A percentile compares a stretch with the other conserved stretches of the same genome.
These are phyloP conservation scores for Fusarium gaditjirri DNA, from an alignment of 2,329 filamentous ascomycete species.

Conservation along the genomic window DNA sequence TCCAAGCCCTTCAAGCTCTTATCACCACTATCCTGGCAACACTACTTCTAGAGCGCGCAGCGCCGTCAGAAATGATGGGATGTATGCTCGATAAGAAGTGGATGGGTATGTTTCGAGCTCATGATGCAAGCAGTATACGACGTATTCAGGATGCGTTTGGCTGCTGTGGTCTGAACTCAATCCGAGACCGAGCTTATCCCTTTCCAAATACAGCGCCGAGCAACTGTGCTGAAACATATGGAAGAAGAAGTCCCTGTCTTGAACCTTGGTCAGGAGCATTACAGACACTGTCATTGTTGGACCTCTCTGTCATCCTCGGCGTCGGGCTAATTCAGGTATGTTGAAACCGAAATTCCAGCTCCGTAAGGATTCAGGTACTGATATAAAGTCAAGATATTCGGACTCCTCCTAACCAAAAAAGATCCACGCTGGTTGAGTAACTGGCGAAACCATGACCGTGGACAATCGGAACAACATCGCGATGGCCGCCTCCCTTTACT, in stretches of 20 bases:
- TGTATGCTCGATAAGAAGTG: slow-evolving; percentile 69
- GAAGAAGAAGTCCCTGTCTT: slow-evolving; percentile 60
- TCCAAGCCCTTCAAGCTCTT: slow-evolving; percentile 57
- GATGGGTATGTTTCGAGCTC: slow-evolving; percentile 62
- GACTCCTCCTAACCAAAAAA: slow-evolving; percentile 47
- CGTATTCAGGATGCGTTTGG: slow-evolving; percentile 72
- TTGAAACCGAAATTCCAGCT: not conserved
- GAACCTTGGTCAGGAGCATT: slow-evolving; percentile 67
- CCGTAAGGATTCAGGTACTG: not conserved
- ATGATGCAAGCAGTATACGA: slow-evolving; percentile 62
- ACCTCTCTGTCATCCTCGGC: slow-evolving; percentile 64
- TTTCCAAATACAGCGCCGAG: slow-evolving; percentile 55
- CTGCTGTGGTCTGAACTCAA: slow-evolving; percentile 72
- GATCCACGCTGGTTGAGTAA: slow-evolving; percentile 47
- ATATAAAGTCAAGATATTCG: slow-evolving; percentile 42
- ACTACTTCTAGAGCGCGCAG: slow-evolving; percentile 51
- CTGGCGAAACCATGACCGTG: slow-evolving; percentile 27
- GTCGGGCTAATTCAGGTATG: slow-evolving; percentile 68
- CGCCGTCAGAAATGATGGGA: slow-evolving; percentile 49
- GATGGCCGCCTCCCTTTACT: slow-evolving; percentile 43
- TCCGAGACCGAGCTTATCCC: slow-evolving; percentile 71
- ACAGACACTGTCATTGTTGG: slow-evolving; percentile 62
- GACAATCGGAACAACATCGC: slow-evolving; percentile 4
- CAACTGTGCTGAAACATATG: slow-evolving; percentile 59
- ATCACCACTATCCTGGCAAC: slow-evolving; percentile 58